phyloP scores from a whole-genome alignment of 192 early-diverging fungal species.

The Coemansia sp. region DNA sequence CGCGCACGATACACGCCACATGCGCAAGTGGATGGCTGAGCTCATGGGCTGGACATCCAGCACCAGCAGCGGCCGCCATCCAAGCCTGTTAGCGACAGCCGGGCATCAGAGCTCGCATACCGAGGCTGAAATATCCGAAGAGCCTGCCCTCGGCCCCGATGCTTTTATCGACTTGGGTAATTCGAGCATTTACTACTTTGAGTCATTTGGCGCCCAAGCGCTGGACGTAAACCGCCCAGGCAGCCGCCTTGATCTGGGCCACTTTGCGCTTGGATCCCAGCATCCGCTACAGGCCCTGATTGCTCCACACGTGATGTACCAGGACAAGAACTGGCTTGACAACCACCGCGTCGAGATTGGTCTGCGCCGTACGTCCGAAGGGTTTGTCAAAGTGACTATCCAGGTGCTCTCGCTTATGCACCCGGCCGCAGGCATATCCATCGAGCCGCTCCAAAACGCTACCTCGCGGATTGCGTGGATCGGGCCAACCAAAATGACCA shows the following conservation, averaged over 20 bases:
- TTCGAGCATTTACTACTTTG: conserved; percentile 48
- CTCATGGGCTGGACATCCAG: conserved; percentile 31
- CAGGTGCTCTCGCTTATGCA: conserved; percentile 40
- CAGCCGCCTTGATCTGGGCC: conserved; percentile 19
- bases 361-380: conserved; percentile 33
- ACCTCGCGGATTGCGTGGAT: conserved; percentile 42
- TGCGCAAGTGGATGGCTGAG: conserved; percentile 44
- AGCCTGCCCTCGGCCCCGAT: conserved; percentile 2
- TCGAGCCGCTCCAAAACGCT: conserved; percentile 24
- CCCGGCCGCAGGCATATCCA: conserved; percentile 18
- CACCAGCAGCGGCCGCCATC: not conserved
- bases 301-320: conserved; percentile 14
- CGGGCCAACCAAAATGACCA: conserved; percentile 12
- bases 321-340: conserved; percentile 29
- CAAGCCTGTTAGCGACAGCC: not conserved
- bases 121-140: not conserved
- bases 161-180: conserved; percentile 33
- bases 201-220: not conserved
- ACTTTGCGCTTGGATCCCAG: conserved; percentile 2
- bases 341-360: conserved; percentile 36
- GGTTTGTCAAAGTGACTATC: conserved; percentile 19
- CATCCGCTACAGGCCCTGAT: conserved; percentile 21
- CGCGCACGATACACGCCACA: not conserved
- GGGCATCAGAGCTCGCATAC: not conserved
- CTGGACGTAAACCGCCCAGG: conserved; percentile 1